phyloP scores from a whole-genome alignment of 495 filamentous ascomycete species.

The Penicillium paradoxum region DNA sequence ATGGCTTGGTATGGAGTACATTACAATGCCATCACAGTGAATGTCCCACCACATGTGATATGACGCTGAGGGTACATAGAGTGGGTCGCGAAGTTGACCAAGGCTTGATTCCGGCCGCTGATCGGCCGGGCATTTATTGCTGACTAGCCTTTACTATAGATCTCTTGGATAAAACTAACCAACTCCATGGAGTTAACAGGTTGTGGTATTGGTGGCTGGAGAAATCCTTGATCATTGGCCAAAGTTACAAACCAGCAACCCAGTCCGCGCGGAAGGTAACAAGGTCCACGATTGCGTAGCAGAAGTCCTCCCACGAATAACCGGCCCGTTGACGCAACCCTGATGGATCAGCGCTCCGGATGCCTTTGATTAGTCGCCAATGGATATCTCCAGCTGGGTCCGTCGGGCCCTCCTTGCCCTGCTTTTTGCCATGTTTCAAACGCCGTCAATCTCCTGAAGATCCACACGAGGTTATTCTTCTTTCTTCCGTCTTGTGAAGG shows the following conservation, averaged over 20 bases:
- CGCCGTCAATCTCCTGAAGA: conserved; percentile 21
- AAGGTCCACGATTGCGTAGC: conserved; percentile 16
- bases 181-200: conserved; percentile 9
- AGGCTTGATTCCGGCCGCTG: conserved; percentile 22
- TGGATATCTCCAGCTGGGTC: not conserved
- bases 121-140: conserved; percentile 20
- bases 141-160: conserved; percentile 7
- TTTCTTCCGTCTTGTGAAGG: conserved; percentile 1
- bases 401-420: not conserved
- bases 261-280: too few relatives aligned
- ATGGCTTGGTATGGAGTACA: too few relatives aligned
- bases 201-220: conserved; percentile 4
- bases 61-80: conserved; percentile 3
- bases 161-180: conserved; percentile 6
- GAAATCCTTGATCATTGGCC: conserved; percentile 11
- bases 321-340: conserved; percentile 21
- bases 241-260: not conserved
- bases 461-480: conserved; percentile 13
- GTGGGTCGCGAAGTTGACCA: conserved; percentile 20
- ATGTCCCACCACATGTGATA: not conserved
- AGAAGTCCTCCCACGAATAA: conserved; percentile 1
- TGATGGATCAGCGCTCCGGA: conserved; percentile 16
- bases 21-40: not conserved
- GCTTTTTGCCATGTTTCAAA: conserved; percentile 9
- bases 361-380: conserved; percentile 10